A percentile compares a stretch with the other conserved stretches of the same genome.
These are phyloP conservation scores for Mycena venus DNA, from an alignment of 768 basidiomycete genomes.

Conservation along the genomic window DNA sequence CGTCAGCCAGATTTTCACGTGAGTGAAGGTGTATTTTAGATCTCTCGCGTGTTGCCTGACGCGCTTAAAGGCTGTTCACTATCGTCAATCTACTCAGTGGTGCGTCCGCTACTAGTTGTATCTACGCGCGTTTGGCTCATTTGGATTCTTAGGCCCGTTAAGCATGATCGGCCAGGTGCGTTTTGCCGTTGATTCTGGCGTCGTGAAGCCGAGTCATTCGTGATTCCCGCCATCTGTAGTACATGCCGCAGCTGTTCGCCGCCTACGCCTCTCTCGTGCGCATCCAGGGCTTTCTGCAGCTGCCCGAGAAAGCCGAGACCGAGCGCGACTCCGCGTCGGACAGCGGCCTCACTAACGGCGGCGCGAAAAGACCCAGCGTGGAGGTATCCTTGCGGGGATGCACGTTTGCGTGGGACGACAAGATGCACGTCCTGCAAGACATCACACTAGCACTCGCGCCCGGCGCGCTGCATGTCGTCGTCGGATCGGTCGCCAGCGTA, in stretches of 20 bases:
- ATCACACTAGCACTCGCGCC: slow-evolving; percentile 11
- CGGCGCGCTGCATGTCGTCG: slow-evolving; percentile 23
- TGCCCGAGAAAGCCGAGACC: slow-evolving; percentile 17
- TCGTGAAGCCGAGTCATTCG: no score
- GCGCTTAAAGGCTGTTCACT: not conserved
- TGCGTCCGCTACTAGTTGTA: not conserved
- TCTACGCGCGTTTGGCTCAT: not conserved
- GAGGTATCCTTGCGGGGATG: slow-evolving; percentile 13
- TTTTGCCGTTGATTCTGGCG: no score
- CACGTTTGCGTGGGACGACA: slow-evolving; percentile 21
- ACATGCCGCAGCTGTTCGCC: slow-evolving; percentile 15
- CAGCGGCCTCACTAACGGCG: not conserved
- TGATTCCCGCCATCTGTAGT: no score
- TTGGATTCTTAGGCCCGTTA: slow-evolving; percentile 5
- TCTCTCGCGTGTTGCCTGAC: not conserved
- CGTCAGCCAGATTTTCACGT: slow-evolving; percentile 22
- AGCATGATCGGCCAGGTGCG: slow-evolving; percentile 9
- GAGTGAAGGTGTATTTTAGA: not conserved
- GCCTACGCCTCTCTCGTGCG: slow-evolving; percentile 12
- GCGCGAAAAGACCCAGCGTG: not conserved
- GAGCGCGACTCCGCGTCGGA: not conserved
- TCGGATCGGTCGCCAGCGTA: slow-evolving; percentile 26
- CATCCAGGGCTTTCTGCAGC: slow-evolving; percentile 22
- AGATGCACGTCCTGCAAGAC: not conserved
- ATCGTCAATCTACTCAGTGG: slow-evolving; percentile 3